These are phyloP conservation scores for Citrullus mucosospermus DNA, from an alignment of 306 rosid species.

Conservation along the genomic window DNA sequence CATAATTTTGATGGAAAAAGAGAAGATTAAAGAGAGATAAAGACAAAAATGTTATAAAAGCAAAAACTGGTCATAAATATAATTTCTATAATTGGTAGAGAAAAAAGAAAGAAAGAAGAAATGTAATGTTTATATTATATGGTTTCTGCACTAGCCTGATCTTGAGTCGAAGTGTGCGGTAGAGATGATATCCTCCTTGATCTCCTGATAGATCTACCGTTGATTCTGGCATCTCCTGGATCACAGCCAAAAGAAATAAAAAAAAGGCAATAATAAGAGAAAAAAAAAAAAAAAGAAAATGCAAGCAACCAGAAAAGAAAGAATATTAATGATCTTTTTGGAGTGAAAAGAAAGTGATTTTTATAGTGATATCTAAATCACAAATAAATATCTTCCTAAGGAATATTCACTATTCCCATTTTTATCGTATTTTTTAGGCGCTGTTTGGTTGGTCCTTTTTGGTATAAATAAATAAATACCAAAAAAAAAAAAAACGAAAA, in stretches of 20 bases:
- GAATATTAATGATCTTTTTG: neutral
- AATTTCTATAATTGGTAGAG: neutral
- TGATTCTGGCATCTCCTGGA: constrained; percentile 12
- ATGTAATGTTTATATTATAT: neutral
- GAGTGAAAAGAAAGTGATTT: neutral
- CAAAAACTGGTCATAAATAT: neutral
- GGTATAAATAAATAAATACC: neutral
- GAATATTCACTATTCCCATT: constrained; percentile 11
- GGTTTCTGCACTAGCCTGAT: constrained; percentile 35
- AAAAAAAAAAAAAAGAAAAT: neutral
- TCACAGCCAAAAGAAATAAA: neutral
- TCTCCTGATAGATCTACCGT: constrained; percentile 22
- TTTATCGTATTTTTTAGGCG: neutral
- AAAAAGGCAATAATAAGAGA: neutral
- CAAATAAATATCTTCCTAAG: constrained; percentile 22
- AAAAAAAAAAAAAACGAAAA: too few relatives aligned
- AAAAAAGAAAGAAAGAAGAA: neutral
- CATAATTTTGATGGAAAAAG: neutral
- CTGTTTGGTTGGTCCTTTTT: neutral
- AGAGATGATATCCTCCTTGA: constrained; percentile 25
- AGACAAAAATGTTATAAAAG: neutral
- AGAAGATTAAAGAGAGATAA: neutral
- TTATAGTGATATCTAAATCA: neutral
- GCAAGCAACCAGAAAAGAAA: neutral
- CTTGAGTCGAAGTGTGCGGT: constrained; percentile 27